These are phyloP conservation scores for Lactarius hatsudake DNA, from an alignment of 768 basidiomycete genomes.

Conservation along the genomic window DNA sequence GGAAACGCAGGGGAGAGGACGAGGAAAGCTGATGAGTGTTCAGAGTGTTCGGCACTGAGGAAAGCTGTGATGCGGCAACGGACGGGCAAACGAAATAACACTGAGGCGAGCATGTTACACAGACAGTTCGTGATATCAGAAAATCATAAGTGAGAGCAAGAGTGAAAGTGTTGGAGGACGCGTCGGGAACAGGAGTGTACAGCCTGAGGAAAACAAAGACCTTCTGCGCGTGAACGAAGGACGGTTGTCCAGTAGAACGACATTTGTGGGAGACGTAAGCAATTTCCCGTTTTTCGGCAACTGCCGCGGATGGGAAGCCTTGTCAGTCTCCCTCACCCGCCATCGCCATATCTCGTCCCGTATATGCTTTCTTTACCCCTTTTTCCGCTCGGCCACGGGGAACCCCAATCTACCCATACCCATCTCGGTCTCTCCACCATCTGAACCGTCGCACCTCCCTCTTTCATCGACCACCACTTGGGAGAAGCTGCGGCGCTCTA, in stretches of 20 bases:
- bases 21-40: slow-evolving; percentile 15
- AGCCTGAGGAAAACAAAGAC: slow-evolving; percentile 91
- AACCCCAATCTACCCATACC: not conserved
- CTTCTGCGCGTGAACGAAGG: slow-evolving; percentile 49
- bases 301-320: too few species aligned
- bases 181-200: slow-evolving; percentile 40
- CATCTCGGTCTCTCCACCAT: not conserved
- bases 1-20: not conserved
- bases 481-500: not conserved
- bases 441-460: not conserved
- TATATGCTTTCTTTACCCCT: slow-evolving; percentile 57
- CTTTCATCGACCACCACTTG: not conserved
- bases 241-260: too few species aligned
- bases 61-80: too few species aligned
- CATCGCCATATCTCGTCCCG: slow-evolving; percentile 39
- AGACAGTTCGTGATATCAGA: too few species aligned
- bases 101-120: too few species aligned
- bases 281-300: too few species aligned
- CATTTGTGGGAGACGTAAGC: too few species aligned
- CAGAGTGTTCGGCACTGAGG: slow-evolving; percentile 1
- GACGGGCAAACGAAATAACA: too few species aligned
- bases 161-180: not conserved
- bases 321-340: too few species aligned
- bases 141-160: too few species aligned
- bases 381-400: slow-evolving; percentile 56